Evolutionary conservation across 1,284 basidiomycete species (phyloP), one percentile per base, ranked within the genome.

Genomic region (Malassezia globosa): DNA sequence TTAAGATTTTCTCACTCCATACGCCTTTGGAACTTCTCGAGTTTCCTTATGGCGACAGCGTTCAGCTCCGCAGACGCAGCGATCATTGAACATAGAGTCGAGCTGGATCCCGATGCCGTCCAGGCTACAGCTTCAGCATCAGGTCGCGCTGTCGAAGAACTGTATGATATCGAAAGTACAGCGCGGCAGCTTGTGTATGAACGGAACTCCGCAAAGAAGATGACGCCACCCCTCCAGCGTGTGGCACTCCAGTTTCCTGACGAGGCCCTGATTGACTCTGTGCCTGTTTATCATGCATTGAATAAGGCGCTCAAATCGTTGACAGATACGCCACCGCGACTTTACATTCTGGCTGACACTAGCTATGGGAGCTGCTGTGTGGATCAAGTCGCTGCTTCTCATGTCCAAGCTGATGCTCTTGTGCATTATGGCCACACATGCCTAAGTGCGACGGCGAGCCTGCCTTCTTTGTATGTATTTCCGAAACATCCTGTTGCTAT

Each of bases 331-430:
- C 13, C 37, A 21, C 54, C 57, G 4, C 36, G 90, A 59, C 76
- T 88, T 22, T 96, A 90, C 68, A 83, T 96, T 5, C 78, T 95
- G 16, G 90, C 90, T 11, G 92, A 96, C 73, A 96, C 90, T 22
- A 94, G 89, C 23, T 96, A 96, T 72, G 92, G 90, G 70, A 94
- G 88, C 64, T 99, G 92, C 69, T 97, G 92, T 68, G 88, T 94
- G 4, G 94, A 99, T 69, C 86, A 96, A 63, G 84, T 97, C 3
- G 85, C 88, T 7, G 90, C 92, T 5, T 82, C 89, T 57, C 94
- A 97, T 69, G 82, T 92, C 35, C 82, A 90, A 56, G 88, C 90
- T 0, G 86, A 96, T 64, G 79, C 84, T 7, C 78, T 96, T 53
- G 82, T 99, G 5, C 92, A 97, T 69, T 96, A 94, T 65, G 92